Evolutionary conservation across 2,329 filamentous ascomycete species (phyloP).

Genomic region (Hypocrella siamensis): DNA sequence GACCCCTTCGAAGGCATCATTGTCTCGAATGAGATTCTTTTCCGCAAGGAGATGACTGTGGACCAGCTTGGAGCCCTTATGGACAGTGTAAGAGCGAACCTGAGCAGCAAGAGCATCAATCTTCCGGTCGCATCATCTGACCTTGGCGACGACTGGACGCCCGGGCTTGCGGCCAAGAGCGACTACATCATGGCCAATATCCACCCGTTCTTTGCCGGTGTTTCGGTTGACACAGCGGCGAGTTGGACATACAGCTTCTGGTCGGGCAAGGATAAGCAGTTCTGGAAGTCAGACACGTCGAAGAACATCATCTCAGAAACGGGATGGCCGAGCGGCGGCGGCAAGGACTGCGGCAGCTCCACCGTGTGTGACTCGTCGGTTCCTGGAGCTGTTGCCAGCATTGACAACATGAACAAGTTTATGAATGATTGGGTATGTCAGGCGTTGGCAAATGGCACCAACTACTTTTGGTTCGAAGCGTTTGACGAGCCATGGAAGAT

Average conservation of each 20-base stretch:
- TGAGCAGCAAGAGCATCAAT: slow-evolving; percentile 48
- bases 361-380: slow-evolving; percentile 32
- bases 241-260: slow-evolving; percentile 77
- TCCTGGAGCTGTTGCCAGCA: slow-evolving; percentile 57
- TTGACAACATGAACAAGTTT: slow-evolving; percentile 72
- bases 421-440: slow-evolving; percentile 76
- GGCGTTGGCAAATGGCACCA: slow-evolving; percentile 63
- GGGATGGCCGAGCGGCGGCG: slow-evolving; percentile 77
- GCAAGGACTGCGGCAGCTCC: slow-evolving; percentile 53
- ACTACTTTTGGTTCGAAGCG: slow-evolving; percentile 96
- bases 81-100: slow-evolving; percentile 51
- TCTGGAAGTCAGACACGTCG: slow-evolving; percentile 45
- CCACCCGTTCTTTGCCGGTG: slow-evolving; percentile 87
- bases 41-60: slow-evolving; percentile 59
- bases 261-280: slow-evolving; percentile 47
- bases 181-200: slow-evolving; percentile 95
- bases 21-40: slow-evolving; percentile 64
- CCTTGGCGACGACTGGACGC: slow-evolving; percentile 75
- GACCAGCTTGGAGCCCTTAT: slow-evolving; percentile 49
- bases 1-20: slow-evolving; percentile 70
- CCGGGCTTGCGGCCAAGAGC: slow-evolving; percentile 49
- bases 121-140: slow-evolving; percentile 79
- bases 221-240: slow-evolving; percentile 50
- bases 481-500: slow-evolving; percentile 97
- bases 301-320: slow-evolving; percentile 80